Percentiles rank a stretch among this genome's conserved stretches.
Conservation (phyloP, 2,329 filamentous ascomycete species). For the Fusarium sp. region DNA sequence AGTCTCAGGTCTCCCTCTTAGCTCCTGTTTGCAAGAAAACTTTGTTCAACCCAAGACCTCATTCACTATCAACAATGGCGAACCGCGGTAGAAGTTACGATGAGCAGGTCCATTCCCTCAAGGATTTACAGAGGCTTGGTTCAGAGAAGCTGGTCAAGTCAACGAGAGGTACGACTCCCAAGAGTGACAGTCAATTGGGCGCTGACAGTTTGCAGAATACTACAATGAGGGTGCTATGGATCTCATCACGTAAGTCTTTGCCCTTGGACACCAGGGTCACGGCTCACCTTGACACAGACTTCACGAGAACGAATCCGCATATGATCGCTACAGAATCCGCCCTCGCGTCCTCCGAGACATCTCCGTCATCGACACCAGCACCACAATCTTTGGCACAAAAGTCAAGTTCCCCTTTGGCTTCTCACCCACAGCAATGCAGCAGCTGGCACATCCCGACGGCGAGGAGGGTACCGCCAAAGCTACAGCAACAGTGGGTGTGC, state of each 20-base stretch:
- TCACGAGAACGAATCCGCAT: slow-evolving; percentile 18
- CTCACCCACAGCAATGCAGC: slow-evolving; percentile 24
- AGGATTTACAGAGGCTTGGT: slow-evolving; percentile 18
- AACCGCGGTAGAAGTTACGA: slow-evolving; percentile 16
- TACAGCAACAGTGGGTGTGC: slow-evolving; percentile 6
- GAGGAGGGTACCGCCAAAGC: slow-evolving; percentile 22
- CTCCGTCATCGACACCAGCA: slow-evolving; percentile 19
- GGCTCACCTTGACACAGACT: slow-evolving; percentile 3
- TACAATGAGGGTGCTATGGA: slow-evolving; percentile 3
- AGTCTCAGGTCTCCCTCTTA: background rate
- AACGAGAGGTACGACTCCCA: background rate
- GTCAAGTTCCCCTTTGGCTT: slow-evolving; percentile 28
- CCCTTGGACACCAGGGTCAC: too few species aligned
- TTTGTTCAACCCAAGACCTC: background rate
- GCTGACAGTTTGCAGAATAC: background rate
- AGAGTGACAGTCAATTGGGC: background rate
- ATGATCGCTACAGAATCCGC: slow-evolving; percentile 26
- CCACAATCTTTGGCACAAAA: slow-evolving; percentile 21
- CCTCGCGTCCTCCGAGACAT: slow-evolving; percentile 23
- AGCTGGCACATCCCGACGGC: slow-evolving; percentile 23
- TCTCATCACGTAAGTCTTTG: background rate
- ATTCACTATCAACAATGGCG: slow-evolving; percentile 2
- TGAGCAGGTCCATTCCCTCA: slow-evolving; percentile 8
- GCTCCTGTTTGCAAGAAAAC: background rate
- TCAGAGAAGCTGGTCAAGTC: slow-evolving; percentile 6